These are phyloP conservation scores for Boehmeria nivea DNA, from an alignment of 306 rosid genomes.

Conservation along the genomic window DNA sequence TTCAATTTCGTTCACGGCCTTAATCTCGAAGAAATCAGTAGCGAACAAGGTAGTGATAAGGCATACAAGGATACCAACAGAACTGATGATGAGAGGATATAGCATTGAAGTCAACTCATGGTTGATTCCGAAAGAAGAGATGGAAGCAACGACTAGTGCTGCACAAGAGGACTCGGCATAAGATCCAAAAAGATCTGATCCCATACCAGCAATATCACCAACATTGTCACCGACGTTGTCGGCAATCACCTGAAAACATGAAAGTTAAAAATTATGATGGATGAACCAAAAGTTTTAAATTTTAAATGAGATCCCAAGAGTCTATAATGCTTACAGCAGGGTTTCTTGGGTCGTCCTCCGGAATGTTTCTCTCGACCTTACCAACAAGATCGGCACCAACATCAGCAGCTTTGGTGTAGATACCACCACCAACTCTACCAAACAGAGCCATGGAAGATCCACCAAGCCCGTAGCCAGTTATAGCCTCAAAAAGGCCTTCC, in stretches of 20 bases:
- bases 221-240: slow-evolving; percentile 97
- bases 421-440: slow-evolving; percentile 98
- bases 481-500: slow-evolving; percentile 93
- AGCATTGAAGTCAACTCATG: slow-evolving; percentile 84
- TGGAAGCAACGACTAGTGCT: slow-evolving; percentile 96
- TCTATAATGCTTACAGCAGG: slow-evolving; percentile 68
- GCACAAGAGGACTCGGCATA: slow-evolving; percentile 99
- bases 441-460: slow-evolving; percentile 99
- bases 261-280: background rate
- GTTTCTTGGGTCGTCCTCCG: slow-evolving; percentile 95
- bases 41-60: slow-evolving; percentile 88
- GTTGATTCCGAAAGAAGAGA: slow-evolving; percentile 87
- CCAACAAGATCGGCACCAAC: slow-evolving; percentile 99
- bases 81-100: slow-evolving; percentile 79
- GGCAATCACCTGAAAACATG: slow-evolving; percentile 72
- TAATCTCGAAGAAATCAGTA: slow-evolving; percentile 92
- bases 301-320: background rate
- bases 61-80: slow-evolving; percentile 81
- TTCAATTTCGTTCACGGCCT: slow-evolving; percentile 88
- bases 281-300: background rate
- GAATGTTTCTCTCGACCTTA: slow-evolving; percentile 90
- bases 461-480: slow-evolving; percentile 97
- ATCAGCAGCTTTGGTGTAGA: slow-evolving; percentile 97
- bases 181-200: slow-evolving; percentile 96
- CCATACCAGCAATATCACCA: slow-evolving; percentile 99